Evolutionary conservation across 2,329 filamentous ascomycete genomes (phyloP).

Genomic region (Calonectria henricotiae): DNA sequence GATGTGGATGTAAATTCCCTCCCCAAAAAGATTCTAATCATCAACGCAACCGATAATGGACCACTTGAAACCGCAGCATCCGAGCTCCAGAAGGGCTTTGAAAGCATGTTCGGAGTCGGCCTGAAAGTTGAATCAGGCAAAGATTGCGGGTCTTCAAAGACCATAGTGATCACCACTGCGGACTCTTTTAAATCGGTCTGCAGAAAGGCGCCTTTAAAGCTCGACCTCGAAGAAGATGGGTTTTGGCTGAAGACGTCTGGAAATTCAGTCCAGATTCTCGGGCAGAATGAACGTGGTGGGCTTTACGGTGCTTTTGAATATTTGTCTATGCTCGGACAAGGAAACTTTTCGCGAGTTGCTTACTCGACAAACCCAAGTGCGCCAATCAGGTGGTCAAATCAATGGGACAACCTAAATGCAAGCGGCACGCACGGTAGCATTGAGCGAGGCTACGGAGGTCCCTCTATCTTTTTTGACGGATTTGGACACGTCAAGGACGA

Average conservation of each 20-base stretch:
- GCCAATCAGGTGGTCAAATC: slow-evolving; percentile 79
- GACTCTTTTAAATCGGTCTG: slow-evolving; percentile 38
- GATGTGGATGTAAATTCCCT: slow-evolving; percentile 58
- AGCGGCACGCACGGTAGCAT: slow-evolving; percentile 66
- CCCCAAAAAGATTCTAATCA: slow-evolving; percentile 67
- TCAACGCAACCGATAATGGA: slow-evolving; percentile 69
- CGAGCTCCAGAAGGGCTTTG: slow-evolving; percentile 73
- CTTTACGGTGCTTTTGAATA: slow-evolving; percentile 81
- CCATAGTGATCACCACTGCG: slow-evolving; percentile 39
- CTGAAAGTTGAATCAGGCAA: slow-evolving; percentile 56
- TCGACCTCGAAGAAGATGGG: slow-evolving; percentile 69
- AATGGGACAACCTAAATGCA: slow-evolving; percentile 81
- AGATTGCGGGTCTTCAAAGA: slow-evolving; percentile 6
- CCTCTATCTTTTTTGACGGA: slow-evolving; percentile 77
- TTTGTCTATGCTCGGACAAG: slow-evolving; percentile 75
- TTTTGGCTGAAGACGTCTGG: slow-evolving; percentile 72
- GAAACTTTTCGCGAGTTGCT: slow-evolving; percentile 65
- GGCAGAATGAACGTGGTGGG: slow-evolving; percentile 77
- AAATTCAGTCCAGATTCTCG: slow-evolving; percentile 71
- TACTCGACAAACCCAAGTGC: slow-evolving; percentile 72
- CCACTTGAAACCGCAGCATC: slow-evolving; percentile 74
- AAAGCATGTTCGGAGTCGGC: slow-evolving; percentile 70
- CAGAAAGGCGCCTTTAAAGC: slow-evolving; percentile 12
- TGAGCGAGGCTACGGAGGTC: slow-evolving; percentile 78
- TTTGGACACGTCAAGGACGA: slow-evolving; percentile 71